phyloP scores from a whole-genome alignment of 2,329 filamentous ascomycete genomes.

The Fusarium tupiense region DNA sequence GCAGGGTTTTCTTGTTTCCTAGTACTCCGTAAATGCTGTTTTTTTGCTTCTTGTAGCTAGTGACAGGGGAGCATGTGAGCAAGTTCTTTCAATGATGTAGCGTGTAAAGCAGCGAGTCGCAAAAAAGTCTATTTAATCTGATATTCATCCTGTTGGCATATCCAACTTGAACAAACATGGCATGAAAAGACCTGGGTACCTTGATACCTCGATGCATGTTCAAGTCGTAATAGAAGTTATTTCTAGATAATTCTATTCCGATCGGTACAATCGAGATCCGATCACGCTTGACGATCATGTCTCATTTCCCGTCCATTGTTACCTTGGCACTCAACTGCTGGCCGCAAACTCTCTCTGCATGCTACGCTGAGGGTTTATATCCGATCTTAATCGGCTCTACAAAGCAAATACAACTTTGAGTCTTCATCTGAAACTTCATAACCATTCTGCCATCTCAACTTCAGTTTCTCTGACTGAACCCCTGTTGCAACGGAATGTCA shows the following conservation, averaged over 20 bases:
- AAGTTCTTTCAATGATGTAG: neutral
- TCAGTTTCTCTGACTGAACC: neutral
- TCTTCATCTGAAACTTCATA: neutral
- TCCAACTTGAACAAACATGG: neutral
- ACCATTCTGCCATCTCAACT: neutral
- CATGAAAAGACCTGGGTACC: neutral
- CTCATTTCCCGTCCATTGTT: neutral
- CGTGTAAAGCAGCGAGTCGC: neutral
- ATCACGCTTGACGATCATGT: constrained; percentile 16
- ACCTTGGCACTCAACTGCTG: neutral
- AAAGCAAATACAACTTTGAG: neutral
- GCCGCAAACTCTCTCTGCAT: constrained; percentile 2
- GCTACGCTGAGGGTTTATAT: neutral
- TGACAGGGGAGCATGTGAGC: neutral
- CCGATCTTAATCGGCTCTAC: neutral
- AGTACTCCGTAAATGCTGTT: neutral
- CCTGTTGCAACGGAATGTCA: neutral
- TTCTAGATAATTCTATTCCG: neutral
- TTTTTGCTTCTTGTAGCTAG: neutral
- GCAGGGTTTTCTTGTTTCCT: neutral
- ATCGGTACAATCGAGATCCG: constrained; percentile 39
- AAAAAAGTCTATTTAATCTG: neutral
- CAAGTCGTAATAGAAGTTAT: neutral
- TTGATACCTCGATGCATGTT: neutral
- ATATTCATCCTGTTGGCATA: neutral